Base-by-base conservation (phyloP, 805 yeast genomes). In the Saccharomycopsis olivae region DNA sequence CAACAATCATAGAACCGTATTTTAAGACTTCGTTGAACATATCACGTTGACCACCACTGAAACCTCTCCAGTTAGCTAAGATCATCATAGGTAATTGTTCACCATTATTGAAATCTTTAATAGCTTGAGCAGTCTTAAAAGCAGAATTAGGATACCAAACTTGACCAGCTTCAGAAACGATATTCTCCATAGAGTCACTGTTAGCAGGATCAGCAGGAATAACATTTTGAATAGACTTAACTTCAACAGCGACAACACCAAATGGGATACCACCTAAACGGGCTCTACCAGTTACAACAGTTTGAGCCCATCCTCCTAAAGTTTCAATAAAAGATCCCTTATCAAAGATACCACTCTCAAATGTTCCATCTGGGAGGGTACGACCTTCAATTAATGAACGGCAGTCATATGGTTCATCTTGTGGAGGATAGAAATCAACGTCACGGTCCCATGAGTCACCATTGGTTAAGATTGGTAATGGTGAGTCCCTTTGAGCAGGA, bases 91-190 rank as follows among this genome's bases (percentile, higher is more conserved):
- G 99, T 57, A 92, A 72, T 64, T 88, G 89, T 64, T 92, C 99
- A 71, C 99, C 99, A 58, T 86, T 68, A 71, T 92, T 92, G 76
- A 92, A 92, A 60, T 92, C 98, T 50, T 80, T 81, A 54, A 92
- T 89, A 17, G 98, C 97, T 68, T 92, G 98, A 3, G 99, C 95
- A 33, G 99, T 92, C 77, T 92, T 92, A 74, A 83, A 92, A 15
- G 99, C 98, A 47, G 95, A 83, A 69, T 92, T 92, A 53, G 99
- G 99, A 68, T 88, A 85, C 99, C 99, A 92, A 51, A 92, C 99
- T 69, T 88, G 96, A 58, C 98, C 99, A 48, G 99, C 96, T 64
- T 92, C 98, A 61, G 83, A 94, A 45, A 85, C 64, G 56, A 81
- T 61, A 52, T 74, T 65, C 63, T 92, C 98, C 32, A 92, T 85